Percentiles rank a stretch among this genome's conserved stretches.
These are phyloP conservation scores for Mortierella sp. DNA, from an alignment of 371 early-diverging fungal species.

Conservation along the genomic window DNA sequence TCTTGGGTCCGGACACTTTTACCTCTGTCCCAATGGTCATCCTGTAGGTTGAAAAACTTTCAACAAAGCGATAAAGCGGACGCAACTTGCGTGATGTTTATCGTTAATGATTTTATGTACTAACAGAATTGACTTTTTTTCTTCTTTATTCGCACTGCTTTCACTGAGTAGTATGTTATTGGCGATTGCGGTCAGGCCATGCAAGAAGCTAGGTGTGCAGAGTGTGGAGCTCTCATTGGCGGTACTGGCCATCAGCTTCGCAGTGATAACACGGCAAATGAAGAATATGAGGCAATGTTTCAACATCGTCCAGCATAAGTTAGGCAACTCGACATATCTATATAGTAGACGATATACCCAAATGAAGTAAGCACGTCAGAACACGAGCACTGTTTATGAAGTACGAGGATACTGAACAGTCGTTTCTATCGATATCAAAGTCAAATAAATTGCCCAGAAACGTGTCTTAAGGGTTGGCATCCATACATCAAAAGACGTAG, in stretches of 20 bases:
- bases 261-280: slow-evolving; percentile 1
- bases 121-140: background rate
- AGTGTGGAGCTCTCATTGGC: slow-evolving; percentile 14
- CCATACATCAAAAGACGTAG: too few species aligned
- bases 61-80: too few species aligned
- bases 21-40: slow-evolving; percentile 59
- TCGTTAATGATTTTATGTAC: too few species aligned
- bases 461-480: too few species aligned
- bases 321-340: too few species aligned
- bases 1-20: slow-evolving; percentile 55
- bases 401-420: too few species aligned
- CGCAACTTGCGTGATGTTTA: too few species aligned
- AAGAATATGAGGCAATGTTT: slow-evolving; percentile 14
- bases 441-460: too few species aligned
- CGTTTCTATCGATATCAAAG: too few species aligned
- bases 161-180: slow-evolving; percentile 12
- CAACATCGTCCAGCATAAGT: background rate
- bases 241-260: slow-evolving; percentile 14
- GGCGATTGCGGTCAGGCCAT: slow-evolving; percentile 18
- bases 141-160: background rate
- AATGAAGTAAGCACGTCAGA: too few species aligned
- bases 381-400: too few species aligned
- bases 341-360: too few species aligned
- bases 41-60: slow-evolving; percentile 19
- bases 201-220: slow-evolving; percentile 6